These are phyloP conservation scores for Eucalyptus pauciflora DNA, from an alignment of 345 rosid genomes.

Conservation along the genomic window DNA sequence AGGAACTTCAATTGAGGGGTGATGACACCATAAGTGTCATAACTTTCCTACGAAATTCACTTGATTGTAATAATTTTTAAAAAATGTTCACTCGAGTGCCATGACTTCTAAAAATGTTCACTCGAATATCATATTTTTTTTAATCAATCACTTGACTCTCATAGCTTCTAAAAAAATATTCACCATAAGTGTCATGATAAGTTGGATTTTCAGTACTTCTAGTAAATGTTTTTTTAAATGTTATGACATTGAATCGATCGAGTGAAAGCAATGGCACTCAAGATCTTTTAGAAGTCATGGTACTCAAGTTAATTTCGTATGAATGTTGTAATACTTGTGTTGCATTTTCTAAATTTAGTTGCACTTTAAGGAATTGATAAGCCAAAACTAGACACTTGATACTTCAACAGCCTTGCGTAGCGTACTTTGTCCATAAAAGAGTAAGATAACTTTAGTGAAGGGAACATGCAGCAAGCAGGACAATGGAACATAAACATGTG, in stretches of 20 bases:
- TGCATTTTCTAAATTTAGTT: neutral
- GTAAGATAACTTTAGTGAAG: neutral
- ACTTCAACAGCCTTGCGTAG: neutral
- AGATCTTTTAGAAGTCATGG: neutral
- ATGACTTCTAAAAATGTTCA: neutral
- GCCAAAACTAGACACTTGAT: neutral
- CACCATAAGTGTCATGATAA: neutral
- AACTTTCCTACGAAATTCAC: neutral
- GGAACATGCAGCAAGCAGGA: neutral
- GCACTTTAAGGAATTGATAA: neutral
- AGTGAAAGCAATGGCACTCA: neutral
- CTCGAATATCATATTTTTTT: neutral
- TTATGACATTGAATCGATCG: neutral
- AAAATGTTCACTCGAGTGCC: neutral
- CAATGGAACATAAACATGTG: neutral
- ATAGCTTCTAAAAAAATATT: neutral
- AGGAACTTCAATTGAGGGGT: neutral
- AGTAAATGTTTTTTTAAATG: neutral
- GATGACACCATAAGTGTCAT: neutral
- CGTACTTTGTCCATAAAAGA: neutral
- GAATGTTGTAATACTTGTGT: neutral
- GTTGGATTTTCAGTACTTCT: neutral
- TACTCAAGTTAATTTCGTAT: neutral
- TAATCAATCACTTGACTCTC: neutral
- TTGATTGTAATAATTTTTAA: too few relatives aligned